Conservation (phyloP, 2,329 filamentous ascomycete genomes). For the Hymenoscyphus repandus region DNA sequence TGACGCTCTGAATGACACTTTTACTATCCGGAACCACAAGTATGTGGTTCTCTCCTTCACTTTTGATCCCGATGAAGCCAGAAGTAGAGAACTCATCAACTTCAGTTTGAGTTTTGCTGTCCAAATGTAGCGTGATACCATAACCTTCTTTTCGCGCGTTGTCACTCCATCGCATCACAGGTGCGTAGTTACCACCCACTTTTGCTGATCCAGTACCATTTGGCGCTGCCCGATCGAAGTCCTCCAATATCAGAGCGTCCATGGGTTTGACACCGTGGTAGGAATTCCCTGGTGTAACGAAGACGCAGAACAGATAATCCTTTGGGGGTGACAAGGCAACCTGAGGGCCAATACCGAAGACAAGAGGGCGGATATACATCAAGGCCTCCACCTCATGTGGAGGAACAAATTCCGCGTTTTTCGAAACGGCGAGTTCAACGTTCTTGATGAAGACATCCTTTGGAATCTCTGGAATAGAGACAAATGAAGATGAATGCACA, state of each 20-base stretch:
- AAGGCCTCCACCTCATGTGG: conserved; percentile 83
- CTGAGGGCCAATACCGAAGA: conserved; percentile 84
- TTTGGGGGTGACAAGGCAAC: conserved; percentile 81
- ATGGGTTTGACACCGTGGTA: conserved; percentile 90
- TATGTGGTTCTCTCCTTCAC: conserved; percentile 35
- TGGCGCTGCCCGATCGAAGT: conserved; percentile 91
- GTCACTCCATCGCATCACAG: conserved; percentile 82
- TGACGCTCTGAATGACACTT: conserved; percentile 83
- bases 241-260: conserved; percentile 81
- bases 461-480: conserved; percentile 78
- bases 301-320: conserved; percentile 88
- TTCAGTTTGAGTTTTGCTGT: conserved; percentile 76
- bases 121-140: conserved; percentile 91
- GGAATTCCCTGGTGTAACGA: conserved; percentile 84
- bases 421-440: conserved; percentile 72
- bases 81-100: conserved; percentile 95
- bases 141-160: conserved; percentile 74
- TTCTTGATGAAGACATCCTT: conserved; percentile 69
- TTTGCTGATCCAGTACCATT: conserved; percentile 86
- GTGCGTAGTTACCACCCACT: conserved; percentile 92
- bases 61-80: conserved; percentile 79
- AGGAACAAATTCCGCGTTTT: conserved; percentile 88
- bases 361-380: conserved; percentile 85
- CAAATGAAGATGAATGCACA: conserved; percentile 76
- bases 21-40: conserved; percentile 79